phyloP scores from a whole-genome alignment of 306 rosid species.

The Cercis canadensis region DNA sequence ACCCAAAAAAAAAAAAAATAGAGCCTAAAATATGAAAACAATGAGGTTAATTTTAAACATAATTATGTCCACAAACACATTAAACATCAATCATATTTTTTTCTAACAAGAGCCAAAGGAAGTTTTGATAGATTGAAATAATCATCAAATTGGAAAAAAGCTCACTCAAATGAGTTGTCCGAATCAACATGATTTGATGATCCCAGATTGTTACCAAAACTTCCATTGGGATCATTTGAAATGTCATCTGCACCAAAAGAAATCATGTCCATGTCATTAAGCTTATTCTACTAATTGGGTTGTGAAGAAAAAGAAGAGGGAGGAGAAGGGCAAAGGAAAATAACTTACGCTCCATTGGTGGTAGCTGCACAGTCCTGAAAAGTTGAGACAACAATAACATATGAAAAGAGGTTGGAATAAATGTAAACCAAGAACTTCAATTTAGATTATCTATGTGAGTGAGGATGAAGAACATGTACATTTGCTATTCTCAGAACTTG shows the following conservation, averaged over 20 bases:
- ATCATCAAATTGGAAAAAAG: not conserved
- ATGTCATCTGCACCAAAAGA: not conserved
- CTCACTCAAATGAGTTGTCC: not conserved
- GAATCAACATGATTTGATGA: not conserved
- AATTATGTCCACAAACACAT: not conserved
- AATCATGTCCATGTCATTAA: not conserved
- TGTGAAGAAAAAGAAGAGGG: not conserved
- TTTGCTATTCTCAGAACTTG: no score
- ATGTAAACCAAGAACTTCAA: no score
- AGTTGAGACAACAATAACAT: not conserved
- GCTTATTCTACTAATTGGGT: not conserved
- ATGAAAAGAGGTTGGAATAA: no score
- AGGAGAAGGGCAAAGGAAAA: not conserved
- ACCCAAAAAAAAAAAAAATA: no score
- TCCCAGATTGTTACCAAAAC: not conserved
- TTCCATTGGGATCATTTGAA: not conserved
- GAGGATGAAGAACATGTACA: no score
- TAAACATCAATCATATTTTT: not conserved
- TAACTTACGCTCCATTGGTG: conserved; percentile 1
- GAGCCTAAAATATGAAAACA: no score
- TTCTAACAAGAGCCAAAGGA: not conserved
- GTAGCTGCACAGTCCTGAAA: conserved; percentile 1
- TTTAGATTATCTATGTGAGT: no score
- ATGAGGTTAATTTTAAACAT: no score
- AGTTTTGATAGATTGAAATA: not conserved